Evolutionary conservation across 73 alveolate genomes (phyloP).

Genomic region (Tetrahymena borealis): DNA sequence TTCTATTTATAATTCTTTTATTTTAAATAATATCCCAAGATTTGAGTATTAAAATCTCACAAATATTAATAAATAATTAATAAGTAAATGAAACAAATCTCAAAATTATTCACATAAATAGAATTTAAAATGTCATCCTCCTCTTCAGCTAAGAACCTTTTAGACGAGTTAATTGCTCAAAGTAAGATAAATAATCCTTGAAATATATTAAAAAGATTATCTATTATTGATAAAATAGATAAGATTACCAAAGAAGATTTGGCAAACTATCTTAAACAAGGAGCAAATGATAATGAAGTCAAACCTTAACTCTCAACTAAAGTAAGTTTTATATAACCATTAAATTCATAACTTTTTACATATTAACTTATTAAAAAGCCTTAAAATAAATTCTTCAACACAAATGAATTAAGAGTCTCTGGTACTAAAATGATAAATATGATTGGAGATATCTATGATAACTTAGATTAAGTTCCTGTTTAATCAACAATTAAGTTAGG

Average conservation of each 20-base stretch:
- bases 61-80: too few species aligned
- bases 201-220: not conserved
- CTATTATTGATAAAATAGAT: not conserved
- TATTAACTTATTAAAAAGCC: not conserved
- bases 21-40: not conserved
- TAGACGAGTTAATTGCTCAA: not conserved
- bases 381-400: not conserved
- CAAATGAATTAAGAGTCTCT: not conserved
- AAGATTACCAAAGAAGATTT: not conserved
- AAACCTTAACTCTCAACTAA: not conserved
- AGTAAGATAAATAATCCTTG: not conserved
- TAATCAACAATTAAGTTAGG: conserved; percentile 21
- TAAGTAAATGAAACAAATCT: not conserved
- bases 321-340: not conserved
- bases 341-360: not conserved
- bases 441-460: not conserved
- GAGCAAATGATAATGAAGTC: not conserved
- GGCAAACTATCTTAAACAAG: not conserved
- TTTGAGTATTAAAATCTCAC: not conserved
- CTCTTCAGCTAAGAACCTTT: not conserved
- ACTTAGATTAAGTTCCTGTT: conserved; percentile 5
- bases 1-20: not conserved
- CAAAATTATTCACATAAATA: not conserved
- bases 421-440: not conserved
- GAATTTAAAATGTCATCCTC: not conserved